phyloP scores from a whole-genome alignment of 345 rosid genomes.

The Eucalyptus coolabah region DNA sequence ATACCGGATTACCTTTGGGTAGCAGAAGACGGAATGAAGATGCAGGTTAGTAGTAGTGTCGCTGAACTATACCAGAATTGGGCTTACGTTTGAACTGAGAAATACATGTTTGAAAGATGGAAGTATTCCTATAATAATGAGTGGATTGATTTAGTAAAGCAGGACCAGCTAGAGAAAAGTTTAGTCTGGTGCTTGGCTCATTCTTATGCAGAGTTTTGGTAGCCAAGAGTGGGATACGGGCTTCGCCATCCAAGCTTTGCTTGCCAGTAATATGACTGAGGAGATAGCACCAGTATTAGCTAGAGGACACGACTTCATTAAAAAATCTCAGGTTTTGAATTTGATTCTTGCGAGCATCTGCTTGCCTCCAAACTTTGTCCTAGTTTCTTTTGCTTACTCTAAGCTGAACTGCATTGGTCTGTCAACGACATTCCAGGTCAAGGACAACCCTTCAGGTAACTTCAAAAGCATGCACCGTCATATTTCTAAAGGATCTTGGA shows the following conservation, averaged over 20 bases:
- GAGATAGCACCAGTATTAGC: conserved; percentile 18
- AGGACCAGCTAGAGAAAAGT: background rate
- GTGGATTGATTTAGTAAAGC: background rate
- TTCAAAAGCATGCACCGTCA: conserved; percentile 19
- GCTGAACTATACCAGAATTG: background rate
- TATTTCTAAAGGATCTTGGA: conserved; percentile 40
- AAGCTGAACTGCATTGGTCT: background rate
- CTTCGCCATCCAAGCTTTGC: conserved; percentile 30
- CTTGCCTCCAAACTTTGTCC: background rate
- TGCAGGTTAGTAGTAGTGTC: conserved; percentile 18
- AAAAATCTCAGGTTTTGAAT: conserved; percentile 34
- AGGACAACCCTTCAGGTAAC: conserved; percentile 28
- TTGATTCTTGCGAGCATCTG: background rate
- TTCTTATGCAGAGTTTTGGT: conserved; percentile 31
- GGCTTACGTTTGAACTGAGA: background rate
- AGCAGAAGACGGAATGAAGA: conserved; percentile 61
- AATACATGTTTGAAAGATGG: background rate
- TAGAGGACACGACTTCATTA: conserved; percentile 21
- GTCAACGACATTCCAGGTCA: background rate
- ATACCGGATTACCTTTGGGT: conserved; percentile 49
- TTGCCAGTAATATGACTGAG: conserved; percentile 13
- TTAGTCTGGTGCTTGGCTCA: background rate
- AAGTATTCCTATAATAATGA: background rate
- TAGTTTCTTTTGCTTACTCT: background rate
- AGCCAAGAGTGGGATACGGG: conserved; percentile 58